A percentile compares a stretch with the other conserved stretches of the same genome.
These are phyloP conservation scores for Aspergillus caelatus DNA, from an alignment of 2,329 filamentous ascomycete species.

Conservation along the genomic window DNA sequence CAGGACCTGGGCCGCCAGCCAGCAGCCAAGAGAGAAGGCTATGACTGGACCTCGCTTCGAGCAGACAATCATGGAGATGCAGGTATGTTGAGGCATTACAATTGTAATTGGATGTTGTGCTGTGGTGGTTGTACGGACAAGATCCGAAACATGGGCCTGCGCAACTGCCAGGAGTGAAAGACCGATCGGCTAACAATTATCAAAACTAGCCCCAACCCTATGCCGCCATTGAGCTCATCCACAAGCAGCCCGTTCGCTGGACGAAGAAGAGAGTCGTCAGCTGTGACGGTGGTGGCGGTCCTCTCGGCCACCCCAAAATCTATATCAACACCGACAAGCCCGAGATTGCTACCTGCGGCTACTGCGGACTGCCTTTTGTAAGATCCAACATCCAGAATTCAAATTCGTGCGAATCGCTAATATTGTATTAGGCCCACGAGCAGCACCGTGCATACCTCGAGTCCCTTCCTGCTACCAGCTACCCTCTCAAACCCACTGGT, in stretches of 20 bases:
- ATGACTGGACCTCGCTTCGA: slow-evolving; percentile 97
- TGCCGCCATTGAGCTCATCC: slow-evolving; percentile 92
- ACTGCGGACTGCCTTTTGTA: slow-evolving; percentile 94
- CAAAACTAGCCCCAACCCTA: slow-evolving; percentile 74
- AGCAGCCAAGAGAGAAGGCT: slow-evolving; percentile 76
- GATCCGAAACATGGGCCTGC: neutral
- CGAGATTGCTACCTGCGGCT: slow-evolving; percentile 84
- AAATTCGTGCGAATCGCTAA: neutral
- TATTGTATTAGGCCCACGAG: slow-evolving; percentile 72
- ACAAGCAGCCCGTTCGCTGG: slow-evolving; percentile 94
- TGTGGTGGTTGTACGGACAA: neutral
- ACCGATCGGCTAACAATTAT: neutral
- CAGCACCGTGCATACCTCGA: slow-evolving; percentile 84
- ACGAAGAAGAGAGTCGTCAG: slow-evolving; percentile 77
- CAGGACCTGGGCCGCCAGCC: slow-evolving; percentile 80
- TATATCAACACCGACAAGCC: slow-evolving; percentile 99
- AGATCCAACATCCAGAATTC: slow-evolving; percentile 42
- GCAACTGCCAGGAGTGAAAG: neutral
- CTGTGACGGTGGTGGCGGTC: slow-evolving; percentile 91
- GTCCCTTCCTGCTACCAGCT: slow-evolving; percentile 76
- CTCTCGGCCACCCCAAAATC: slow-evolving; percentile 85
- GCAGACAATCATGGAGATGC: slow-evolving; percentile 89
- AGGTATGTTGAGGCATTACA: slow-evolving; percentile 63
- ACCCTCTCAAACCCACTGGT: slow-evolving; percentile 70
- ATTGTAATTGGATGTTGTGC: neutral